Conservation (phyloP, 2,329 filamentous ascomycete genomes). For the Aspergillus versicolor region DNA sequence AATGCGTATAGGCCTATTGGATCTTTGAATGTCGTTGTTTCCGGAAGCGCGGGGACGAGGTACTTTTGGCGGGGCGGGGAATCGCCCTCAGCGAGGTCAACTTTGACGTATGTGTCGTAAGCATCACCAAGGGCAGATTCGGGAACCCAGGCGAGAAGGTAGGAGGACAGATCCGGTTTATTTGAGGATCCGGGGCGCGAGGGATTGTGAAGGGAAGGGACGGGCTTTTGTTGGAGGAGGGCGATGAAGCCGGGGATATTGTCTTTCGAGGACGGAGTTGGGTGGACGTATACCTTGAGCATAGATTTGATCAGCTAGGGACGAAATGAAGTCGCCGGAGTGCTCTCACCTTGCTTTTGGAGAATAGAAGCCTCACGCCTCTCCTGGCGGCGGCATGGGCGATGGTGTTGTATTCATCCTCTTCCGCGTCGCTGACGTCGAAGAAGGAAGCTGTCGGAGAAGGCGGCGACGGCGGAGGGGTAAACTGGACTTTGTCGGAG, state of each 20-base stretch:
- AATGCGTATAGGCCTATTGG: conserved; percentile 82
- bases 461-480: conserved; percentile 46
- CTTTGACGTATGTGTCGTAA: conserved; percentile 88
- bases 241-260: conserved; percentile 95
- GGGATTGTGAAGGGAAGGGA: conserved; percentile 29
- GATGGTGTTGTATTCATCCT: conserved; percentile 92
- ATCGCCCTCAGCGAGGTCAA: conserved; percentile 80
- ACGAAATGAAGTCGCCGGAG: neutral
- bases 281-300: conserved; percentile 86
- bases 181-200: conserved; percentile 46
- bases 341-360: conserved; percentile 84
- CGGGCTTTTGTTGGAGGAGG: conserved; percentile 80
- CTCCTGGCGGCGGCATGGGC: conserved; percentile 72
- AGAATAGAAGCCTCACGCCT: conserved; percentile 90
- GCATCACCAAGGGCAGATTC: conserved; percentile 84
- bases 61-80: conserved; percentile 82
- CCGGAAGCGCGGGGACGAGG: conserved; percentile 87
- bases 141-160: conserved; percentile 90
- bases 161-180: conserved; percentile 61
- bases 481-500: conserved; percentile 29
- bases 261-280: conserved; percentile 87
- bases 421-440: conserved; percentile 93
- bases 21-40: conserved; percentile 71
- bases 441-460: conserved; percentile 90
- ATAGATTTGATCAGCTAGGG: conserved; percentile 3